These are phyloP conservation scores for Xenosphaeropsis pyriputrescens DNA, from an alignment of 2,329 filamentous ascomycete species.

Conservation along the genomic window DNA sequence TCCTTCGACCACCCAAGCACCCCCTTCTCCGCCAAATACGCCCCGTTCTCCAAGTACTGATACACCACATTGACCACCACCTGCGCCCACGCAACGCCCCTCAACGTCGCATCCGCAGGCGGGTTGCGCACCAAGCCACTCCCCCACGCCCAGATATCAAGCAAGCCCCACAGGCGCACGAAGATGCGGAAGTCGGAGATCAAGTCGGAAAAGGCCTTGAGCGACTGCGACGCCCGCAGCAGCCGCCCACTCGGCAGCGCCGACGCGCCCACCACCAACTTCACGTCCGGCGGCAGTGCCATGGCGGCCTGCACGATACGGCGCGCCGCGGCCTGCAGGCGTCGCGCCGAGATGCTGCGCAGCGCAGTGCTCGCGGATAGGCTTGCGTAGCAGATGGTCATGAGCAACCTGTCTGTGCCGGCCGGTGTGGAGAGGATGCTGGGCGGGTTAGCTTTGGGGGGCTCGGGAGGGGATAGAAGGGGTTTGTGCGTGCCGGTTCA, in stretches of 20 bases:
- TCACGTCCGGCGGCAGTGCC: constrained; percentile 32
- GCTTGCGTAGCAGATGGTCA: constrained; percentile 53
- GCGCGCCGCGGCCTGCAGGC: constrained; percentile 36
- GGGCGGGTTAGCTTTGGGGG: no score
- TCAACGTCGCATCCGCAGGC: constrained; percentile 27
- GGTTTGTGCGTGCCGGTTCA: constrained; percentile 27
- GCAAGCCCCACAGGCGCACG: constrained; percentile 58
- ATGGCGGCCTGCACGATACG: constrained; percentile 36
- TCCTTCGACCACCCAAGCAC: constrained; percentile 44
- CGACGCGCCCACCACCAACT: constrained; percentile 22
- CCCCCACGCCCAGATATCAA: constrained; percentile 60
- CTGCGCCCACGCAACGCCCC: constrained; percentile 48
- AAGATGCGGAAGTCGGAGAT: constrained; percentile 61
- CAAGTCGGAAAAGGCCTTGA: constrained; percentile 48
- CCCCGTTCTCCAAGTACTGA: constrained; percentile 72
- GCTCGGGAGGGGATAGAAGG: no score
- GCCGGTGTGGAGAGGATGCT: constrained; percentile 47
- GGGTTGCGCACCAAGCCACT: constrained; percentile 25
- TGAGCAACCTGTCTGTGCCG: constrained; percentile 56
- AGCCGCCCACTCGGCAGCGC: constrained; percentile 9
- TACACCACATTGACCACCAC: constrained; percentile 53
- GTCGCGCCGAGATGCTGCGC: constrained; percentile 35
- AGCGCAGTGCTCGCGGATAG: constrained; percentile 38
- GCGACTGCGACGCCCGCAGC: constrained; percentile 30
- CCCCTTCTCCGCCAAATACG: constrained; percentile 61